phyloP scores from a whole-genome alignment of 2,329 filamentous ascomycete genomes.

The Neopestalotiopsis rosae region DNA sequence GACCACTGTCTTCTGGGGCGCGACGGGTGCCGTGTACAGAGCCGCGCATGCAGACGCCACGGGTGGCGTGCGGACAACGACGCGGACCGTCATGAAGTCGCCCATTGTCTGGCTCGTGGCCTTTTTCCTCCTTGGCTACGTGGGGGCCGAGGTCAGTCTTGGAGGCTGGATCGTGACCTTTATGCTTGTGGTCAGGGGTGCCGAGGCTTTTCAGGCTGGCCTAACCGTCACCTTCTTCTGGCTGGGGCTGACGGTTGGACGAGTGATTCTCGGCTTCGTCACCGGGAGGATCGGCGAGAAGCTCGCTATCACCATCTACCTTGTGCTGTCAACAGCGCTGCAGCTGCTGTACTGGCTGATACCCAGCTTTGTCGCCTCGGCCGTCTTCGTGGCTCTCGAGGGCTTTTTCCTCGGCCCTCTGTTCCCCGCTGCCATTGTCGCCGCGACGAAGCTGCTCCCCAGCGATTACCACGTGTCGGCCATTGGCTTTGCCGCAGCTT shows the following conservation, averaged over 20 bases:
- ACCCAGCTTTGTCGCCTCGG: conserved; percentile 75
- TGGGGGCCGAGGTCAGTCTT: conserved; percentile 77
- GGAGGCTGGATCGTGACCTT: conserved; percentile 84
- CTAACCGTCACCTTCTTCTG: conserved; percentile 83
- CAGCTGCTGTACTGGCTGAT: conserved; percentile 83
- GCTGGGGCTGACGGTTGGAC: conserved; percentile 79
- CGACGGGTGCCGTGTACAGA: conserved; percentile 63
- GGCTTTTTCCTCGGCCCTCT: conserved; percentile 83
- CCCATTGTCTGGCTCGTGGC: conserved; percentile 75
- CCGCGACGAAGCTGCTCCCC: conserved; percentile 76
- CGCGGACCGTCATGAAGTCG: conserved; percentile 47
- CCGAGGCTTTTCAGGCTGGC: conserved; percentile 72
- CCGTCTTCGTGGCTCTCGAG: conserved; percentile 72
- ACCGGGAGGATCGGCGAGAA: conserved; percentile 78
- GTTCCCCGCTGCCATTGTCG: conserved; percentile 77
- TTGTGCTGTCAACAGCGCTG: conserved; percentile 65
- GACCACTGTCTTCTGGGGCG: conserved; percentile 65
- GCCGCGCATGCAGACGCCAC: conserved; percentile 35
- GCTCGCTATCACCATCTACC: conserved; percentile 65
- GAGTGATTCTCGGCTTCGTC: conserved; percentile 76
- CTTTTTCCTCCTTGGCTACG: conserved; percentile 78
- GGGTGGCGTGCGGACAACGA: conserved; percentile 50
- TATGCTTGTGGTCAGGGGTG: conserved; percentile 79
- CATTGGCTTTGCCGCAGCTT: conserved; percentile 80
- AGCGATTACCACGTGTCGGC: conserved; percentile 76